These are phyloP conservation scores for Papiliotrema flavescens DNA, from an alignment of 1,284 basidiomycete genomes.

Conservation along the genomic window DNA sequence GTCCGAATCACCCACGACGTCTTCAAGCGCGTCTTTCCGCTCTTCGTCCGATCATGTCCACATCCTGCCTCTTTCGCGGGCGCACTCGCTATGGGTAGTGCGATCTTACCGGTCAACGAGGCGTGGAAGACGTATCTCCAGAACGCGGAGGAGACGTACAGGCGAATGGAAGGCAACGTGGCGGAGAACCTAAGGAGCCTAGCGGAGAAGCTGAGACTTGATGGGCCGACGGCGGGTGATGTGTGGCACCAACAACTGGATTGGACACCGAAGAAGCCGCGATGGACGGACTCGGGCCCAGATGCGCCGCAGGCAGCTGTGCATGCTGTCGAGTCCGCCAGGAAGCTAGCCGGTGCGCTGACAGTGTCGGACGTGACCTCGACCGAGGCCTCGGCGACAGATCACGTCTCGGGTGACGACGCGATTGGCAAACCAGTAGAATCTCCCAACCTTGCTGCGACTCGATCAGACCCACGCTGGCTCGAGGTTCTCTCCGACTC, in stretches of 20 bases:
- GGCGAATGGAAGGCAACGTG: slow-evolving; percentile 70
- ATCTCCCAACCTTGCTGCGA: background rate
- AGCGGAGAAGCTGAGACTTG: slow-evolving; percentile 60
- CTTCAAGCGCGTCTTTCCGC: slow-evolving; percentile 73
- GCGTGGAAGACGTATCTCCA: slow-evolving; percentile 80
- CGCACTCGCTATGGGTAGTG: slow-evolving; percentile 84
- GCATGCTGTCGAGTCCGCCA: background rate
- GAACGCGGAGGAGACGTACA: slow-evolving; percentile 74
- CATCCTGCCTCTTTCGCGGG: slow-evolving; percentile 93
- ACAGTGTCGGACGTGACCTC: no score
- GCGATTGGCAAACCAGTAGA: background rate
- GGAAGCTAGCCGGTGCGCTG: background rate
- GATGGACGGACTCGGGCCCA: slow-evolving; percentile 43
- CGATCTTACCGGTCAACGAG: slow-evolving; percentile 85
- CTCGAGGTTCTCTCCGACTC: slow-evolving; percentile 16
- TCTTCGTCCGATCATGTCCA: slow-evolving; percentile 79
- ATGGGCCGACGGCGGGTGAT: slow-evolving; percentile 66
- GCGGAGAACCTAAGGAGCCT: slow-evolving; percentile 62
- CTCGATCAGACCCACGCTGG: slow-evolving; percentile 19
- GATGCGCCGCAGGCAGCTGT: background rate
- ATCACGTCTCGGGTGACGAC: background rate
- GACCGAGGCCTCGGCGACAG: no score
- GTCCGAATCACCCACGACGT: slow-evolving; percentile 82
- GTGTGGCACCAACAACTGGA: slow-evolving; percentile 89
- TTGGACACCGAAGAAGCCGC: slow-evolving; percentile 87